Base-by-base conservation (phyloP, 2,329 filamentous ascomycete genomes). In the Exophiala calicioides region DNA sequence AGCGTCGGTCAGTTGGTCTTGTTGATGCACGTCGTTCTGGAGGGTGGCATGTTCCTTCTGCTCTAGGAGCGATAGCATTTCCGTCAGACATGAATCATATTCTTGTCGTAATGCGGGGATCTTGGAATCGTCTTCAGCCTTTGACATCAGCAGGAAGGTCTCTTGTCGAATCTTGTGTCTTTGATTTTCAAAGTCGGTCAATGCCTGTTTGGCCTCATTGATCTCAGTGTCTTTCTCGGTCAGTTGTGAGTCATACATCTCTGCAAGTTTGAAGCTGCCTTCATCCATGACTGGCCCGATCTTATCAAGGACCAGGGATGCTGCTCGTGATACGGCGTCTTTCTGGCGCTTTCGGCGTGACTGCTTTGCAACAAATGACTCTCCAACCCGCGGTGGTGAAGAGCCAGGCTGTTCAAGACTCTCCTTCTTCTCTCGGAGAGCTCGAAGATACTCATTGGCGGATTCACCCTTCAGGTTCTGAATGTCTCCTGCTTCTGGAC, bases 361-460 rank as follows among this genome's bases (percentile, higher is more conserved):
- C 26, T 48, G 42, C 34, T 52, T 53, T 10, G 42, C 36, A 40
- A 43, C 30, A 31, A 55, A 46, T n/a, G 50, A 52, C 16, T 55
- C 47, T 59, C 66, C 60, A 9, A 68, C 65, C 5, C 65, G 68
- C 48, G 76, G 76, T 1, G 77, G 77, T 4, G 76, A 90, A 0
- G 90, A 95, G 0, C 90, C 95, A 5, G 86, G 57, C 21, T 58
- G 56, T 24, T 60, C 52, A 8, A 60, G 50, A 13, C 47, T 53
- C 39, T 60, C 52, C 24, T 53, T 53, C 45, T 60, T 58, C 37
- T 58, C 53, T 16, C 56, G 93, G 27, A 80, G 70, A 42, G 76
- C 72, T 62, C 86, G 84, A 58, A 95, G 89, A 41, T 95, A 75
- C 55, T 91, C 85, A 60, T 95, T 88, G 8, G 90, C 90, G 1